These are phyloP conservation scores for Aethionema arabicum DNA, from an alignment of 345 rosid genomes.

Conservation along the genomic window DNA sequence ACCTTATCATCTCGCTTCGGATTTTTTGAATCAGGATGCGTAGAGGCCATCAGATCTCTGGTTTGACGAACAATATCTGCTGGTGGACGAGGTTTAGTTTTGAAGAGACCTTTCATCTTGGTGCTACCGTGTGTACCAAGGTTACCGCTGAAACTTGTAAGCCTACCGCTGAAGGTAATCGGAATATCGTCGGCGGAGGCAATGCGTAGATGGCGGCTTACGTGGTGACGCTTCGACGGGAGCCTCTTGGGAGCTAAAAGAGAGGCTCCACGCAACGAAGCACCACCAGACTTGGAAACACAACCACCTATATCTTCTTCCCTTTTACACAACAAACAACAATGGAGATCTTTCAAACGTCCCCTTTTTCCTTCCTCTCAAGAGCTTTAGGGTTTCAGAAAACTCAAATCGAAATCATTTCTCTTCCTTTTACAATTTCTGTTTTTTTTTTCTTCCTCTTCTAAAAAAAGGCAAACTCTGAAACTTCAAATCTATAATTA, in stretches of 20 bases:
- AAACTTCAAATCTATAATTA: too few species aligned
- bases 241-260: conserved; percentile 15
- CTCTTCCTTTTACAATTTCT: too few species aligned
- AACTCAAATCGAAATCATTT: too few species aligned
- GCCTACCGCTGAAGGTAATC: conserved; percentile 34
- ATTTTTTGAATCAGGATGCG: conserved; percentile 1
- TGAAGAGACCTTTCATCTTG: conserved; percentile 36
- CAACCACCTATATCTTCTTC: conserved; percentile 36
- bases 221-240: conserved; percentile 39
- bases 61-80: conserved; percentile 29
- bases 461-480: too few species aligned
- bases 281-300: conserved; percentile 41
- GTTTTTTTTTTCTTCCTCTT: too few species aligned
- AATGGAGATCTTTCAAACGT: neutral
- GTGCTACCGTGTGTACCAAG: conserved; percentile 31
- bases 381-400: too few species aligned
- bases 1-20: conserved; percentile 20
- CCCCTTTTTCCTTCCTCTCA: neutral
- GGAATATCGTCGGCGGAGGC: conserved; percentile 31
- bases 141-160: conserved; percentile 31
- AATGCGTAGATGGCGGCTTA: conserved; percentile 37
- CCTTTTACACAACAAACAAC: neutral
- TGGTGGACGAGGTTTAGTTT: conserved; percentile 19
- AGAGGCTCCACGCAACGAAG: conserved; percentile 26
- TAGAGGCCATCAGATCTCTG: conserved; percentile 26